Percentiles rank a stretch among this genome's conserved stretches.
Evolutionary conservation across 768 basidiomycete species (phyloP).

Genomic region (Suillus alpinus): DNA sequence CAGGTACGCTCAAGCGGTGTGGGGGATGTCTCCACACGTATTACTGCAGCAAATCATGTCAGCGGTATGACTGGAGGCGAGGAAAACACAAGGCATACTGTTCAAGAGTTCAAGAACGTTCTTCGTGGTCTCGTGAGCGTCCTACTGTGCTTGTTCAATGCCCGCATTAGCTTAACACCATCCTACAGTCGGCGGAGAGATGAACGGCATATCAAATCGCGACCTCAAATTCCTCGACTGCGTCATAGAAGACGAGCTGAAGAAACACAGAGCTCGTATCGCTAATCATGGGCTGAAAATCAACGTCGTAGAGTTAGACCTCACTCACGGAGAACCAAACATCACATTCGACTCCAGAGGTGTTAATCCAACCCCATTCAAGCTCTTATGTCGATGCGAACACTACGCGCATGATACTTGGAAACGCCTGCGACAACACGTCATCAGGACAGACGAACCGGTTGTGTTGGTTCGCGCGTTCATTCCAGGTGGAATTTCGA

Average conservation of each 20-base stretch:
- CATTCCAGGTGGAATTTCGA: conserved; percentile 24
- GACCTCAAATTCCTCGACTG: conserved; percentile 27
- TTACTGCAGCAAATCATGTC: conserved; percentile 26
- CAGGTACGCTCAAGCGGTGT: conserved; percentile 24
- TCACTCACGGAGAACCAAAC: conserved; percentile 11
- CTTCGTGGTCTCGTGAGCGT: conserved; percentile 16
- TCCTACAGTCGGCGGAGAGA: conserved; percentile 20
- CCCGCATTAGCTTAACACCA: neutral
- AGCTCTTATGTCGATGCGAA: conserved; percentile 24
- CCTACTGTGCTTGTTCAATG: neutral
- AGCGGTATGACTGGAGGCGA: conserved; percentile 24
- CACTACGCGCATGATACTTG: conserved; percentile 20
- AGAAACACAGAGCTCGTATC: conserved; percentile 15
- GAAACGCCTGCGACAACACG: conserved; percentile 20
- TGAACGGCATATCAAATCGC: conserved; percentile 21
- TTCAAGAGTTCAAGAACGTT: conserved; percentile 18
- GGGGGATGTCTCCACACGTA: conserved; percentile 27
- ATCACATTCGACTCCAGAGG: conserved; percentile 21
- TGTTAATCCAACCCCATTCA: conserved; percentile 21
- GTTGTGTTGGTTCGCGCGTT: conserved; percentile 26
- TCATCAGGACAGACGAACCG: conserved; percentile 11
- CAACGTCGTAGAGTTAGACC: conserved; percentile 25
- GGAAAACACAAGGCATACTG: conserved; percentile 30
- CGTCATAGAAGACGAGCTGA: conserved; percentile 25
- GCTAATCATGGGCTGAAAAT: conserved; percentile 14